These are phyloP conservation scores for Tolypocladium nubicola DNA, from an alignment of 2,329 filamentous ascomycete species.

Conservation along the genomic window DNA sequence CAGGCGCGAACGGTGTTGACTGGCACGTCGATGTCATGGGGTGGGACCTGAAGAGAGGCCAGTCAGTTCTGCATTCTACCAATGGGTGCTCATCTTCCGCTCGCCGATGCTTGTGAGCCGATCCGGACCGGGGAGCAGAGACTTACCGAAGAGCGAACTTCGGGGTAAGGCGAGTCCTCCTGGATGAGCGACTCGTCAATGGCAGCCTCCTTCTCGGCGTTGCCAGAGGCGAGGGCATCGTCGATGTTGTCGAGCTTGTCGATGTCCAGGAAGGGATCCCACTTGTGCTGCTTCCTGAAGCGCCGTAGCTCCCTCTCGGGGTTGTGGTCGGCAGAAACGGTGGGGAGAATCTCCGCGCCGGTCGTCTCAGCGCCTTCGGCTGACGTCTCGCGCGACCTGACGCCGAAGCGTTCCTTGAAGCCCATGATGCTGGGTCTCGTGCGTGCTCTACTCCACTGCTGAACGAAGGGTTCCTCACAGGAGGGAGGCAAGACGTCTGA, in stretches of 20 bases:
- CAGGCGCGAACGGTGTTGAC: conserved; percentile 50
- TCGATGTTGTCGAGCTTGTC: conserved; percentile 43
- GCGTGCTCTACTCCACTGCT: not conserved
- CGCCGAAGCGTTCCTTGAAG: conserved; percentile 9
- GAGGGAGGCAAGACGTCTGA: not conserved
- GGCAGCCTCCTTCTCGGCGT: conserved; percentile 32
- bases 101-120: not conserved
- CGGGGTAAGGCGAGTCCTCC: conserved; percentile 35
- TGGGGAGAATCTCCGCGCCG: conserved; percentile 10
- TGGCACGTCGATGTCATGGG: conserved; percentile 41
- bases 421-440: conserved; percentile 8
- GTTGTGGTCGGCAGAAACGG: conserved; percentile 4
- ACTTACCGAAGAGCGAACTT: conserved; percentile 15
- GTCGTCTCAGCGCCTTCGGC: conserved; percentile 8
- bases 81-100: not conserved
- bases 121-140: not conserved
- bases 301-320: conserved; percentile 22
- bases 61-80: not conserved
- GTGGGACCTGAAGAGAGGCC: conserved; percentile 10
- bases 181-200: conserved; percentile 36
- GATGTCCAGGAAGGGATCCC: conserved; percentile 46
- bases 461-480: not conserved
- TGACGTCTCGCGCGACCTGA: conserved; percentile 6
- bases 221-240: conserved; percentile 29
- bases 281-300: conserved; percentile 40